A percentile compares a stretch with the other conserved stretches of the same genome.
Evolutionary conservation across 139 green algal species (phyloP).

Genomic region (Coelastrella sp.): DNA sequence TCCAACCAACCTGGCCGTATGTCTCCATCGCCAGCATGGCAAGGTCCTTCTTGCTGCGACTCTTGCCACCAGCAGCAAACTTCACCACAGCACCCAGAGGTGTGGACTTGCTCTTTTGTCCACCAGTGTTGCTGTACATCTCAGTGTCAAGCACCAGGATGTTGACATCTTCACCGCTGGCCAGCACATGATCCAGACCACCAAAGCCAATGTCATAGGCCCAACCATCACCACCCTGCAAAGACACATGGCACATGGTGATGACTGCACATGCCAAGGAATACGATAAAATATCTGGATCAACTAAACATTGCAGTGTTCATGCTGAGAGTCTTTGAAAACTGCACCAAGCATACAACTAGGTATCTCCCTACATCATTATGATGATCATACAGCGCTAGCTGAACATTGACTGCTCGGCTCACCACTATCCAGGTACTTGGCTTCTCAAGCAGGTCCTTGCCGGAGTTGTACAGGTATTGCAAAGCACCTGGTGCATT

Average conservation of each 20-base stretch:
- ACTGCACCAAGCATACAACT: no score
- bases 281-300: no score
- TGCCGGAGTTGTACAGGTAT: constrained; percentile 5
- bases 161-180: constrained; percentile 67
- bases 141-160: constrained; percentile 74
- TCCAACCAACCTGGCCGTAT: constrained; percentile 42
- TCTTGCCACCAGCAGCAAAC: constrained; percentile 71
- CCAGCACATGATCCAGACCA: constrained; percentile 72
- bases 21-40: constrained; percentile 54
- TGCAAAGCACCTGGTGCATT: constrained; percentile 11
- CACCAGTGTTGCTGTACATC: constrained; percentile 75
- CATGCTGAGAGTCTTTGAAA: no score
- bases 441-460: constrained; percentile 72
- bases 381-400: no score
- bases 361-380: no score
- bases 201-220: constrained; percentile 77
- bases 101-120: constrained; percentile 71
- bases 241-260: not conserved
- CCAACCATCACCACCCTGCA: constrained; percentile 69
- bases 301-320: no score
- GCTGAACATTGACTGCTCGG: no score
- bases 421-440: constrained; percentile 66
- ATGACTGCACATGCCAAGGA: no score
- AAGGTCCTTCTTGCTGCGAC: constrained; percentile 68
- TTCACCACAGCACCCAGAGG: constrained; percentile 67